phyloP scores from a whole-genome alignment of 176 grass and related monocot species.

The Eleusine coracana region DNA sequence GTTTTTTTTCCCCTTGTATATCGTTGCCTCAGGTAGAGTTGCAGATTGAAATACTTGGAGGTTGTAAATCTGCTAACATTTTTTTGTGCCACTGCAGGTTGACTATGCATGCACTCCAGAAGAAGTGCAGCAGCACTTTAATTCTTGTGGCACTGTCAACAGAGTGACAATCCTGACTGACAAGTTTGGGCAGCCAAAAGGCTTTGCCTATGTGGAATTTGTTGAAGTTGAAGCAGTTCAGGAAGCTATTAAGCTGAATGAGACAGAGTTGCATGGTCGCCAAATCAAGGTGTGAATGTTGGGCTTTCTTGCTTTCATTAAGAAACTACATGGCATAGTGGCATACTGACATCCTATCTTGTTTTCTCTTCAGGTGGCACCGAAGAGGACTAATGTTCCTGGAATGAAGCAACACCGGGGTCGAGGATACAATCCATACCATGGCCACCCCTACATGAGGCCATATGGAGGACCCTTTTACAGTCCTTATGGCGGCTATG shows the following conservation, averaged over 20 bases:
- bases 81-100: constrained; percentile 49
- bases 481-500: constrained; percentile 70
- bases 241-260: constrained; percentile 74
- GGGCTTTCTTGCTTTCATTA: background rate
- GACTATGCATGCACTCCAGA: constrained; percentile 85
- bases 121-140: constrained; percentile 89
- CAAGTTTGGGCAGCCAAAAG: constrained; percentile 83
- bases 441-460: constrained; percentile 65
- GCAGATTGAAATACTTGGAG: background rate
- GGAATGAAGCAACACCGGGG: constrained; percentile 74
- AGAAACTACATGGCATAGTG: background rate
- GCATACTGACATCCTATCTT: constrained; percentile 20
- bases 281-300: constrained; percentile 59
- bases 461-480: constrained; percentile 61
- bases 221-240: constrained; percentile 73
- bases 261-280: constrained; percentile 71
- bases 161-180: constrained; percentile 83
- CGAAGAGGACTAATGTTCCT: constrained; percentile 76
- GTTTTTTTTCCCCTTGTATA: background rate
- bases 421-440: constrained; percentile 62
- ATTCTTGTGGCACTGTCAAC: constrained; percentile 85
- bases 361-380: constrained; percentile 52
- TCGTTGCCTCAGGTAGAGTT: background rate
- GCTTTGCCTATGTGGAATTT: constrained; percentile 89
- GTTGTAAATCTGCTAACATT: constrained; percentile 6